phyloP scores from a whole-genome alignment of 2,329 filamentous ascomycete species.

The Epichloe glyceriae region DNA sequence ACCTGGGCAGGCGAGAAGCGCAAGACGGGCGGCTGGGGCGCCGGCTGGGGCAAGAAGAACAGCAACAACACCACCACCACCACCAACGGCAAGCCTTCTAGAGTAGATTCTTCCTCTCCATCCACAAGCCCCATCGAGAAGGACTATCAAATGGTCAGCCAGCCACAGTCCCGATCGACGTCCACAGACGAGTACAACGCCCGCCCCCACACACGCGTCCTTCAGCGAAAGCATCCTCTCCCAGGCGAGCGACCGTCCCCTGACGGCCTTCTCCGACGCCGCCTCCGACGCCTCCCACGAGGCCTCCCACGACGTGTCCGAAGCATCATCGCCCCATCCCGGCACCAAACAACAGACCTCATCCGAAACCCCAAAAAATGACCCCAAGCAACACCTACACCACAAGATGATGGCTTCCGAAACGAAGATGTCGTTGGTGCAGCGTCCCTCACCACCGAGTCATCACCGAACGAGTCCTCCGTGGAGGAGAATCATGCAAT shows the following conservation, averaged over 20 bases:
- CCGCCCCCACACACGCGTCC: slow-evolving; percentile 22
- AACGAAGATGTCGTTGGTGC: slow-evolving; percentile 14
- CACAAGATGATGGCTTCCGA: slow-evolving; percentile 15
- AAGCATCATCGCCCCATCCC: not conserved
- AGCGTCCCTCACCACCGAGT: not conserved
- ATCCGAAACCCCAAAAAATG: not conserved
- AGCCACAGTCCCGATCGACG: slow-evolving; percentile 15
- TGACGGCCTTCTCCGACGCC: not conserved
- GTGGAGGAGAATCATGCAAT: not conserved
- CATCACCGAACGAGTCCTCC: not conserved
- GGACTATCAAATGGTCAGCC: slow-evolving; percentile 24
- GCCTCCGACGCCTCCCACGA: not conserved
- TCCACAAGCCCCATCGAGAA: slow-evolving; percentile 22
- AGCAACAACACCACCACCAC: not conserved
- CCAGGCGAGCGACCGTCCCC: slow-evolving; percentile 2
- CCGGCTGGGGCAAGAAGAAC: slow-evolving; percentile 24
- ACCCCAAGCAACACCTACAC: slow-evolving; percentile 3
- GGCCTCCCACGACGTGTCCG: not conserved
- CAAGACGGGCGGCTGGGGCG: slow-evolving; percentile 37
- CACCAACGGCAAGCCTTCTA: slow-evolving; percentile 16
- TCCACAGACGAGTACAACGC: slow-evolving; percentile 17
- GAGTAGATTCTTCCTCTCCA: slow-evolving; percentile 20
- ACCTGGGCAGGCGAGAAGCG: slow-evolving; percentile 65
- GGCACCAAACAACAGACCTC: not conserved
- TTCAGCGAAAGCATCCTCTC: slow-evolving; percentile 9